Conservation (phyloP, 2,329 filamentous ascomycete genomes). For the Pseudogymnoascus sp. region DNA sequence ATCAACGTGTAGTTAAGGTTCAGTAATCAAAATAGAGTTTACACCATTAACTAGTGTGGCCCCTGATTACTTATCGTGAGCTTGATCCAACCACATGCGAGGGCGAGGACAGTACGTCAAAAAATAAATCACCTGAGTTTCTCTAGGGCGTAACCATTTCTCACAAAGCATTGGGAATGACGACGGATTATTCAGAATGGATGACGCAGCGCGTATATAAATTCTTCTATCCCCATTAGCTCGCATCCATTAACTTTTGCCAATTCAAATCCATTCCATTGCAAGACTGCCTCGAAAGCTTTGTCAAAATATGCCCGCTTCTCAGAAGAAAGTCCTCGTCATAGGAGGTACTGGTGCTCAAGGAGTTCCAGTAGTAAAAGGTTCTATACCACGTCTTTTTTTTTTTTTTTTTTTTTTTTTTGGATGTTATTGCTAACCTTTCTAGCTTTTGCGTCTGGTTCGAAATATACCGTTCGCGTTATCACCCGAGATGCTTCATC, state of each 20-base stretch:
- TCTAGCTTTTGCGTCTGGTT: background rate
- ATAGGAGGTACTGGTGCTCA: conserved; percentile 35
- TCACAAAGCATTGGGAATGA: background rate
- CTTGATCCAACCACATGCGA: background rate
- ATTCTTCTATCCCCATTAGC: conserved; percentile 13
- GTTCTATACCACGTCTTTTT: conserved; percentile 12
- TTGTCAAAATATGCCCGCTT: conserved; percentile 32
- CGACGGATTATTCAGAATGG: background rate
- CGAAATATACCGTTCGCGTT: conserved; percentile 29
- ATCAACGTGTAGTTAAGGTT: background rate
- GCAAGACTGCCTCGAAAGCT: background rate
- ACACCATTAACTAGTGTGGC: background rate
- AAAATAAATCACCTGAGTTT: background rate
- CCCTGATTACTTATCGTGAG: background rate
- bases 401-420: background rate
- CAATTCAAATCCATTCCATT: background rate
- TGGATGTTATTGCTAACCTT: background rate
- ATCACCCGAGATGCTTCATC: conserved; percentile 34
- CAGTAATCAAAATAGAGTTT: background rate
- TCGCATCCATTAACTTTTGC: background rate
- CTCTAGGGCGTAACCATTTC: background rate
- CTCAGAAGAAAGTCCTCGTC: conserved; percentile 46
- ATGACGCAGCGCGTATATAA: background rate
- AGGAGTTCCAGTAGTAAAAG: conserved; percentile 31
- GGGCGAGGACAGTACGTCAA: background rate